Percentiles rank a stretch among this genome's conserved stretches.
phyloP scores from a whole-genome alignment of 108 stramenopile genomes.

The Hondaea fermentalgiana region DNA sequence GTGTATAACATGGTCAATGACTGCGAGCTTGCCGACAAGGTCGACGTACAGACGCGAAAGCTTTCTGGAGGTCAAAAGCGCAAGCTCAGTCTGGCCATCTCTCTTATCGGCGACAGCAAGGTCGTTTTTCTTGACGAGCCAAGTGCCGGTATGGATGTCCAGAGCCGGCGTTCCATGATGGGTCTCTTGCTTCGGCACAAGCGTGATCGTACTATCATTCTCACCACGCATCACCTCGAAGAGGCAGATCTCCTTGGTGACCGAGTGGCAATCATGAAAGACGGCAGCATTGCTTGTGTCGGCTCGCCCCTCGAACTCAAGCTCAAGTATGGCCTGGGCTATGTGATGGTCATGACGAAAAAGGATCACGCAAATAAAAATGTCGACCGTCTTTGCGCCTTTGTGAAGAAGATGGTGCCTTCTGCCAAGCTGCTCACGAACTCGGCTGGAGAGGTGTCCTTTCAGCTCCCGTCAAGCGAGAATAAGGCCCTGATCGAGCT shows the following conservation, averaged over 20 bases:
- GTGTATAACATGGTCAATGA: slow-evolving; percentile 40
- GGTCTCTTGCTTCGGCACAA: slow-evolving; percentile 40
- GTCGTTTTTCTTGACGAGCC: slow-evolving; percentile 61
- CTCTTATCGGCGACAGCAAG: slow-evolving; percentile 44
- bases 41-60: neutral
- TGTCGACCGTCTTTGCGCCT: neutral
- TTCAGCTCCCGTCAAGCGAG: slow-evolving; percentile 75
- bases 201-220: slow-evolving; percentile 33
- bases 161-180: slow-evolving; percentile 57
- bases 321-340: slow-evolving; percentile 60
- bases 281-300: slow-evolving; percentile 70
- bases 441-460: slow-evolving; percentile 82
- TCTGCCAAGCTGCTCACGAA: slow-evolving; percentile 67
- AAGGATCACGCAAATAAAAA: neutral
- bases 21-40: slow-evolving; percentile 42
- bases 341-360: slow-evolving; percentile 49
- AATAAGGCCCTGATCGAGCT: slow-evolving; percentile 52
- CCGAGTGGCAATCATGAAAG: slow-evolving; percentile 85
- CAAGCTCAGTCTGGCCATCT: slow-evolving; percentile 50
- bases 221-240: slow-evolving; percentile 70
- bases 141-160: slow-evolving; percentile 66
- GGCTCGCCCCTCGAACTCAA: slow-evolving; percentile 73
- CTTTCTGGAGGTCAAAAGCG: slow-evolving; percentile 59
- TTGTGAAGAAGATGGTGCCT: slow-evolving; percentile 37
- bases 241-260: slow-evolving; percentile 83